Evolutionary conservation across 768 basidiomycete genomes (phyloP), one percentile per base, ranked within the genome.

Genomic region (Wakefieldia striispora): DNA sequence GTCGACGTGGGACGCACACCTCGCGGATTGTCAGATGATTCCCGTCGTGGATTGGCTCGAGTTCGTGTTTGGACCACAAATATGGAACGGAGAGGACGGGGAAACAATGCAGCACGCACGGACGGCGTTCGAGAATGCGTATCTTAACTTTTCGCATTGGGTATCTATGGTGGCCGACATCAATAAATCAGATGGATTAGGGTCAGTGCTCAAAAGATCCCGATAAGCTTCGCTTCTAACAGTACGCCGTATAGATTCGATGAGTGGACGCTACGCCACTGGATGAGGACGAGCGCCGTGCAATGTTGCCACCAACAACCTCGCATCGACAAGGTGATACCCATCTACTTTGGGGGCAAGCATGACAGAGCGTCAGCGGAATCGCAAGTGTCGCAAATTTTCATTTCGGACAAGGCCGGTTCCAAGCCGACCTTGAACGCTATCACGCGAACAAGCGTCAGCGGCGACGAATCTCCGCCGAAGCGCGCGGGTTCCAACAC

Each of bases 271-370:
- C 38, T 50, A 9, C 49, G 49, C 12, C 49, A 54, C 27, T 54
- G 44, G 44, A 31, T 41, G 26, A 44, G 45, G 19, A 54, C 53
- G 19, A 50, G 40, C 16, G 53, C 37, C 9, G 45, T 54, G 20
- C 53, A 50, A 33, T 47, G 53, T 29, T 43, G 27, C 36, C 45
- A 34, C 14, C 11, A 36, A 10, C 49, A 54, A 19, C 53, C 45
- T 4, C 33, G 24, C 10, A 16, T 54, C 40, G 36, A 54, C 23
- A 54, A 54, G 23, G 45, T 35, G 35, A 51, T 55, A n/a, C 49
- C 45, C 4, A 47, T 54, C 4, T 51, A 46, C 33, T 55, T 47
- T 31, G 38, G 51, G 6, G 49, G 10, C 6, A 29, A 26, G 26
- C 12, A 9, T 12, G 11, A 29, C 13, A 29, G 3, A 29, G 11